Evolutionary conservation across 2,329 filamentous ascomycete species (phyloP).

Genomic region (Colletotrichum echinochloae): DNA sequence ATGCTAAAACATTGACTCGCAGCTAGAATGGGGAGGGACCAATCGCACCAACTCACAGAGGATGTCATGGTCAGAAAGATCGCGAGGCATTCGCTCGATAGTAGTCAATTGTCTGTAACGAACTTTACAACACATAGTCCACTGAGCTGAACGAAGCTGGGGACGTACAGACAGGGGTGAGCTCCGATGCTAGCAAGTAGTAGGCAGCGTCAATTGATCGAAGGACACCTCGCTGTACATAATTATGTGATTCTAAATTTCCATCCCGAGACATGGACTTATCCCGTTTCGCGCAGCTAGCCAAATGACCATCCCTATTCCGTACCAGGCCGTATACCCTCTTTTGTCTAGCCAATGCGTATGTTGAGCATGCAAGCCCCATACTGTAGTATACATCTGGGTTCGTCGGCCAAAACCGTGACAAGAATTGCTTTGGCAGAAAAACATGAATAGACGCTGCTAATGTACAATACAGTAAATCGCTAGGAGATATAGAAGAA

Average conservation of each 20-base stretch:
- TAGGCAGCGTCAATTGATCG: neutral
- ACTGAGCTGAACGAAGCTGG: too few relatives aligned
- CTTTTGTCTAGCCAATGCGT: conserved; percentile 18
- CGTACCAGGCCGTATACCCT: neutral
- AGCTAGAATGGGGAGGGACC: neutral
- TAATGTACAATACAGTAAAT: neutral
- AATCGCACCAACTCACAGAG: neutral
- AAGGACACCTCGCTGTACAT: neutral
- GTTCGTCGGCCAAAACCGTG: neutral
- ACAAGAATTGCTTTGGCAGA: neutral
- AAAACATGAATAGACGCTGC: neutral
- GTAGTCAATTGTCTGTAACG: neutral
- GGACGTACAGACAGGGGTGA: too few relatives aligned
- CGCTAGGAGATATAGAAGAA: neutral
- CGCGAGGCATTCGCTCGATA: neutral
- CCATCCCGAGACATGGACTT: neutral
- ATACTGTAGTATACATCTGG: conserved; percentile 1
- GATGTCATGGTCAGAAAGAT: neutral
- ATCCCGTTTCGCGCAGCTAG: neutral
- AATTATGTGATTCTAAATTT: conserved; percentile 10
- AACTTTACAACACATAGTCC: neutral
- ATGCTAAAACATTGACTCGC: neutral
- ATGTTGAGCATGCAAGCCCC: neutral
- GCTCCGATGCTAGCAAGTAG: accelerated
- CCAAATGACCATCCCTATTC: neutral